Percentiles rank a stretch among this genome's conserved stretches.
Conservation (phyloP, 768 basidiomycete species). For the Dioszegia crocea region DNA sequence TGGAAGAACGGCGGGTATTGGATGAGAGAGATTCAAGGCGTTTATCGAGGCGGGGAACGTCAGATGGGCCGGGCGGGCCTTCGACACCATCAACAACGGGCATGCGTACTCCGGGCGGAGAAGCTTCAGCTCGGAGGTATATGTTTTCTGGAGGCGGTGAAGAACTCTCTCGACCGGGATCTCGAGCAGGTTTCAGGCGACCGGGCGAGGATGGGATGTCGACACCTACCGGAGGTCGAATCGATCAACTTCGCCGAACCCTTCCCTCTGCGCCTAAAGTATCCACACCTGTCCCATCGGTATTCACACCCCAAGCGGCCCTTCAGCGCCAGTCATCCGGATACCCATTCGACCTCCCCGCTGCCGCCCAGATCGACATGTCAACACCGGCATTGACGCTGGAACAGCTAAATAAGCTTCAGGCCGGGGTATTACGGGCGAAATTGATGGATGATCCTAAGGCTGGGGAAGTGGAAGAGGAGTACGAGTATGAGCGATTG, state of each 20-base stretch:
- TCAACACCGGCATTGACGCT: conserved; percentile 45
- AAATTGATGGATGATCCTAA: conserved; percentile 78
- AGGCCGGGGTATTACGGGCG: conserved; percentile 87
- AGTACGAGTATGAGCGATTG: conserved; percentile 68
- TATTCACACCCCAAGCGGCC: conserved; percentile 67
- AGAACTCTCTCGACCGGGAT: conserved; percentile 58
- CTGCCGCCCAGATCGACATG: conserved; percentile 18
- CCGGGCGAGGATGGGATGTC: conserved; percentile 57
- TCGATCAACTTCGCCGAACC: conserved; percentile 32
- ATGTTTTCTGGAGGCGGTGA: conserved; percentile 49
- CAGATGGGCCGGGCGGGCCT: conserved; percentile 43
- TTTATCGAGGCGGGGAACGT: conserved; percentile 51
- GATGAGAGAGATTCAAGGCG: conserved; percentile 72
- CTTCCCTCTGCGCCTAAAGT: conserved; percentile 31
- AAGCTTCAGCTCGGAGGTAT: conserved; percentile 52
- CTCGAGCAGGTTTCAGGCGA: conserved; percentile 81
- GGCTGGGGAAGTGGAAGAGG: conserved; percentile 70
- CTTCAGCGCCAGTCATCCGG: conserved; percentile 25
- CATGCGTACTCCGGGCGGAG: conserved; percentile 38
- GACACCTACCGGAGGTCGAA: conserved; percentile 15
- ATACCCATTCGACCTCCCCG: conserved; percentile 29
- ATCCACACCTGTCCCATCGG: conserved; percentile 79
- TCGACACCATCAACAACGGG: conserved; percentile 36
- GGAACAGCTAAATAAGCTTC: conserved; percentile 75
- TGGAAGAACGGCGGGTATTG: conserved; percentile 75